A percentile compares a stretch with the other conserved stretches of the same genome.
Evolutionary conservation across 352 stramenopile species (phyloP).

Genomic region (Globisporangium echinulatum): DNA sequence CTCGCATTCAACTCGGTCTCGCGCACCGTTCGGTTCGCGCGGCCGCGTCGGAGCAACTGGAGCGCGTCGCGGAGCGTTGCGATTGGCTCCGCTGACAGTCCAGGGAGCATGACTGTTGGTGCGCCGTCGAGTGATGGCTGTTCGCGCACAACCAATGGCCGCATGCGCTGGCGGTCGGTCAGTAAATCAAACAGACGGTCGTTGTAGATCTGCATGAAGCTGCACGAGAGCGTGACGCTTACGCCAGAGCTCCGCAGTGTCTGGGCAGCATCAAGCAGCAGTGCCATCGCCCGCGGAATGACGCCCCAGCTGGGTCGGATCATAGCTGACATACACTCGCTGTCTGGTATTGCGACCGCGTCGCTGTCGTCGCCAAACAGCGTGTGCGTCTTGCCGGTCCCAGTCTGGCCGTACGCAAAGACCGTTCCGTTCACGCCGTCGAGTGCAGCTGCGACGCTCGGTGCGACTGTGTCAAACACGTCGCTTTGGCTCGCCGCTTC

Average conservation of each 20-base stretch:
- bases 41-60: conserved; percentile 39
- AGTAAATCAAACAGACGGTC: conserved; percentile 91
- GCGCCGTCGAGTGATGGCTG: conserved; percentile 42
- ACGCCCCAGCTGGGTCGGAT: conserved; percentile 42
- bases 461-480: conserved; percentile 66
- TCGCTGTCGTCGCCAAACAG: conserved; percentile 69
- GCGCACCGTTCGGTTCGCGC: conserved; percentile 56
- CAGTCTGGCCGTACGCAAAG: conserved; percentile 90
- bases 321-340: conserved; percentile 5
- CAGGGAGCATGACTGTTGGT: conserved; percentile 53
- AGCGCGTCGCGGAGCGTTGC: conserved; percentile 39
- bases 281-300: conserved; percentile 64
- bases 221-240: conserved; percentile 55
- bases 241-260: conserved; percentile 11
- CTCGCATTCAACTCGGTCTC: conserved; percentile 84
- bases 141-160: conserved; percentile 65
- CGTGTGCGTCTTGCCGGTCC: conserved; percentile 90
- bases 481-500: conserved; percentile 59
- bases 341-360: not conserved
- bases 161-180: conserved; percentile 53
- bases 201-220: conserved; percentile 94
- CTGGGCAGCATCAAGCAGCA: conserved; percentile 44
- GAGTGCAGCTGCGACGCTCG: conserved; percentile 57
- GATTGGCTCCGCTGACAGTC: conserved; percentile 46
- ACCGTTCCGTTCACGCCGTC: conserved; percentile 88